Conservation (phyloP, 2,329 filamentous ascomycete genomes). For the Dothiorella sarmentorum region DNA sequence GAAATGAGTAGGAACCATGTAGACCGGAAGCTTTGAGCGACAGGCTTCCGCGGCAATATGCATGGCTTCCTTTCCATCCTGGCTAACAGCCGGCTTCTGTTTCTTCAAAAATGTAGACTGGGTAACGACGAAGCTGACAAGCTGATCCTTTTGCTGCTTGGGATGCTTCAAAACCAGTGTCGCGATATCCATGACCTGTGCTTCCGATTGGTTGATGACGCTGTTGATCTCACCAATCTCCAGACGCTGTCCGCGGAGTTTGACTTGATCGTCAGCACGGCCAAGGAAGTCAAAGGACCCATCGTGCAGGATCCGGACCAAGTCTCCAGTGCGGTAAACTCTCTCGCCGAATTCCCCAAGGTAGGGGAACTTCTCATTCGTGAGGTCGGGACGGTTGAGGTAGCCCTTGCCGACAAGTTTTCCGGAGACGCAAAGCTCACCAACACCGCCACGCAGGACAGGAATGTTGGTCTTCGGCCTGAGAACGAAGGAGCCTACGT, state of each 20-base stretch:
- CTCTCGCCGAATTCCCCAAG: conserved; percentile 46
- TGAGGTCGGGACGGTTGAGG: conserved; percentile 75
- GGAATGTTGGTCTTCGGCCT: conserved; percentile 65
- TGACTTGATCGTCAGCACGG: conserved; percentile 86
- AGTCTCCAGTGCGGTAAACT: conserved; percentile 84
- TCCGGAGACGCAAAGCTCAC: conserved; percentile 85
- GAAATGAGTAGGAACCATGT: conserved; percentile 90
- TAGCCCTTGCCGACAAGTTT: conserved; percentile 88
- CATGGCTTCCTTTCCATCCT: conserved; percentile 19
- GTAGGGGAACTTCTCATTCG: conserved; percentile 69
- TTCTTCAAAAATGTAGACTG: conserved; percentile 21
- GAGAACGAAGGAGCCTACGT: conserved; percentile 81
- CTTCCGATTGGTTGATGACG: conserved; percentile 62
- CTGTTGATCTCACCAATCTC: conserved; percentile 92
- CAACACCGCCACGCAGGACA: conserved; percentile 73
- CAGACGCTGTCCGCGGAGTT: conserved; percentile 81
- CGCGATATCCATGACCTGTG: conserved; percentile 63
- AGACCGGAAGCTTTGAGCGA: conserved; percentile 65
- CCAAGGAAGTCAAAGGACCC: conserved; percentile 84
- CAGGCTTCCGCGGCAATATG: conserved; percentile 53
- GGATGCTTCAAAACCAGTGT: conserved; percentile 73
- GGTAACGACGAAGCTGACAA: conserved; percentile 67
- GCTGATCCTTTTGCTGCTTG: conserved; percentile 72
- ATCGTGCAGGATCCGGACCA: conserved; percentile 77
- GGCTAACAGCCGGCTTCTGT: conserved; percentile 24